Base-by-base conservation (phyloP, 176 grass and related monocot species). In the Aegilops sharonensis region DNA sequence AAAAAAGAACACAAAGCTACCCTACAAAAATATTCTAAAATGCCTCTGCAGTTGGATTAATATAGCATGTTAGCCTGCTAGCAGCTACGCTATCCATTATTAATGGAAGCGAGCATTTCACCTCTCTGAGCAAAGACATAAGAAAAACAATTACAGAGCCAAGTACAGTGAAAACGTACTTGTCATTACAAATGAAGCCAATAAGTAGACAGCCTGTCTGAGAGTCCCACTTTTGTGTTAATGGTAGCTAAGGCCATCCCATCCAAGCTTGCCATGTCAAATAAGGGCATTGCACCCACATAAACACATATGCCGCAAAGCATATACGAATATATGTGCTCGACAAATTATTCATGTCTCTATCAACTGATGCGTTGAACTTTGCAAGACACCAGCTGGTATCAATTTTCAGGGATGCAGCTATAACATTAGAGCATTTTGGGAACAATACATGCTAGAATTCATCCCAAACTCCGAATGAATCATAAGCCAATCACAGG, bases 401-500 rank as follows among this genome's bases (percentile, higher is more conserved):
- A 32, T 71, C 9, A 79, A 32, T 79, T 87, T 83, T 78, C 59
- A 39, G 9, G 18, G 5, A 45, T 76, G 40, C 73, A 90, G 76
- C 40, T 80, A 89, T 54, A 83, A 71, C 50, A 52, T 43, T 34
- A 66, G 25, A 83, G 20, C 20, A 17, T 73, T 66, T 72, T 59
- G 13, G 72, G 21, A 79, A 65, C n/a, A 86, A 65, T 34, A 61
- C 64, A 34, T 83, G 75, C 20, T 75, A 50, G 48, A 31, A 83
- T 67, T 84, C 27, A 8, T 69, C 65, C 83, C 20, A 37, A 63
- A 65, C 72, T 20, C 71, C 6, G 0, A 75, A 77, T 80, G 81
- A 80, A 50, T 76, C 69, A 78, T 83, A 60, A 62, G 68, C 39
- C 77, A 64, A 68, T 89, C 84, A 81, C 72, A 74, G 32, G 29